Base-by-base conservation (phyloP, 148 eudicot genomes). In the Rhododendron vialii region DNA sequence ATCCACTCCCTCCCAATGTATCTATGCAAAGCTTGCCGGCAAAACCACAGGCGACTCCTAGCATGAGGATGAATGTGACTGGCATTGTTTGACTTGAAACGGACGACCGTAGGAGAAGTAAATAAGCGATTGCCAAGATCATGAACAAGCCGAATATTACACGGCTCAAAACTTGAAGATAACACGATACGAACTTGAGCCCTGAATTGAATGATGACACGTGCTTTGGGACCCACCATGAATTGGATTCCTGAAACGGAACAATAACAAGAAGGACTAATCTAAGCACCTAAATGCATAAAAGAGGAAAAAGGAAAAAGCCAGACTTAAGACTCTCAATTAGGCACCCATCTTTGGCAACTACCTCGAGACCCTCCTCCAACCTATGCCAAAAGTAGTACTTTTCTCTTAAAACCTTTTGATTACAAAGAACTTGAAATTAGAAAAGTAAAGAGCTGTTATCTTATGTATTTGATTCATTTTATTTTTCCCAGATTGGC, bases 211-310 rank as follows among this genome's bases (percentile, higher is more conserved):
- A 88, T 2, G 93, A 90, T 35, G 95, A 36, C 98, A 97, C 85
- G 79, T 95, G 92, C 53, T 84, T 92, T 33, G 95, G 98, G 83
- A 93, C 88, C 99, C 98, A 97, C 99, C 99, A 97, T 82, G 98
- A 93, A 26, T 89, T 93, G 51, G 96, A 85, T 69, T 84, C 95
- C 99, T 97, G 86, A 22, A 83, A 86, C 14, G 75, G 36, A 87
- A 53, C 13, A 51, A 74, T 24, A 3, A 45, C 75, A 12, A 26
- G 28, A 11, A n/a, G 30, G 26, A 57, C 1, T 12, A 22, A 11
- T 7, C 53, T n/a, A n/a, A 61, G 24, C 36, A 43, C 22, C 53
- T 36, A 63, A 63, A 65, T 61, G 38, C 53, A 63, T 7, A 48
- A 50, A 48, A 50, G 22, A 53, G 17, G 35, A 55, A 15, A 15